Percentiles rank a stretch among this genome's conserved stretches.
These are phyloP conservation scores for Cytospora leucostoma DNA, from an alignment of 2,329 filamentous ascomycete species.

Conservation along the genomic window DNA sequence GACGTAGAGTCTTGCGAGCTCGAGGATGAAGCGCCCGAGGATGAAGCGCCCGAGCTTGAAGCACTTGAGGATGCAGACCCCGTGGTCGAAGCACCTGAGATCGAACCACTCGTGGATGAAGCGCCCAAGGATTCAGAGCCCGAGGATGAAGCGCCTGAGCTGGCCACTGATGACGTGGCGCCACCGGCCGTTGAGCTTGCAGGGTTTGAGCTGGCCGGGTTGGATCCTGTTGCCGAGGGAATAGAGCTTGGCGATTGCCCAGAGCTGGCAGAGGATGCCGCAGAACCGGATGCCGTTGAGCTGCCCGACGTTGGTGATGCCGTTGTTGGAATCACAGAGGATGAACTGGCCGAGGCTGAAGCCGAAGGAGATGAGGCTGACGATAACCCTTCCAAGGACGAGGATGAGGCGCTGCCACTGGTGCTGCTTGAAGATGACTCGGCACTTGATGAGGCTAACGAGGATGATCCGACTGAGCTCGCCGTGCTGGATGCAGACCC, in stretches of 20 bases:
- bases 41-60: too few relatives aligned
- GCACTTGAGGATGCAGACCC: slow-evolving; percentile 3
- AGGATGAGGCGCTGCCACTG: background rate
- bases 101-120: background rate
- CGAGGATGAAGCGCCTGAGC: background rate
- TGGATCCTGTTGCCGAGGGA: slow-evolving; percentile 18
- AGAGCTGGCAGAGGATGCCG: slow-evolving; percentile 17
- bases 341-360: background rate
- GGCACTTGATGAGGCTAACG: background rate
- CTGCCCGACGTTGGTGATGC: slow-evolving; percentile 8
- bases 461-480: background rate
- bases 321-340: background rate
- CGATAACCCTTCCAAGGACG: background rate
- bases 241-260: slow-evolving; percentile 16
- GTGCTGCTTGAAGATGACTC: background rate
- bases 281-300: slow-evolving; percentile 8
- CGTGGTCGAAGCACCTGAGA: too few relatives aligned
- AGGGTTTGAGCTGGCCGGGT: background rate
- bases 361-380: background rate
- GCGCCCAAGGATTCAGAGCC: too few relatives aligned
- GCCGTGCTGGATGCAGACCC: background rate
- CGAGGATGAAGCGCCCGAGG: background rate
- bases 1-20: slow-evolving; percentile 1
- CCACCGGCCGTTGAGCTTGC: background rate
- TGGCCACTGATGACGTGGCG: background rate